Percentiles rank a stretch among this genome's conserved stretches.
Conservation (phyloP, 352 stramenopile species). For the Globisporangium solare region DNA sequence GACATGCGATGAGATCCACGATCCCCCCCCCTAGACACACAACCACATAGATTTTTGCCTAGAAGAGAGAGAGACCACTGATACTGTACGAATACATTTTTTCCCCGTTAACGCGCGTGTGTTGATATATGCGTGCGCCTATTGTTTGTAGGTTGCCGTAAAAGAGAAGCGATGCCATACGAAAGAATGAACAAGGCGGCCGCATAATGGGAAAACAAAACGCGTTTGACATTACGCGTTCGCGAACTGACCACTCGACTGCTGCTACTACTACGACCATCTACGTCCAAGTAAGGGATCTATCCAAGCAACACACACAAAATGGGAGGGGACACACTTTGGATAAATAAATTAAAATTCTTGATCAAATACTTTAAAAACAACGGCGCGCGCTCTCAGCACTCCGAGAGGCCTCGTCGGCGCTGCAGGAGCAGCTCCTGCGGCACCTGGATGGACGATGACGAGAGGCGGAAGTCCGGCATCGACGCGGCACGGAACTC, state of each 20-base stretch:
- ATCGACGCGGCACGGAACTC: constrained; percentile 62
- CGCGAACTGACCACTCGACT: not conserved
- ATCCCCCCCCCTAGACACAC: not conserved
- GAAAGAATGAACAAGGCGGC: not conserved
- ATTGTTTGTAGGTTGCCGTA: too few relatives aligned
- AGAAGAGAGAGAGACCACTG: constrained; percentile 6
- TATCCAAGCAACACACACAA: not conserved
- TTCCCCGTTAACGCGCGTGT: too few relatives aligned
- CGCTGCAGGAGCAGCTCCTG: constrained; percentile 23
- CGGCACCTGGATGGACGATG: constrained; percentile 23
- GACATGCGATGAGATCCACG: not conserved
- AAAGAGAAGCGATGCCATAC: too few relatives aligned
- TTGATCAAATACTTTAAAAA: not conserved
- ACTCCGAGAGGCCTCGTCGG: constrained; percentile 29
- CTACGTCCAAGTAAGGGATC: not conserved
- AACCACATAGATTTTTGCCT: constrained; percentile 1
- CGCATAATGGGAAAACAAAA: constrained; percentile 1
- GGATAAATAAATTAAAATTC: constrained; percentile 2
- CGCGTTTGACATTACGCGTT: not conserved
- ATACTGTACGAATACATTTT: constrained; percentile 3
- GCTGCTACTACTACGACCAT: not conserved
- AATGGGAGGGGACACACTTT: not conserved
- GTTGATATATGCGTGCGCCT: too few relatives aligned
- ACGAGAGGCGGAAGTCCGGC: constrained; percentile 58
- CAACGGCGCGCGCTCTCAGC: not conserved